Evolutionary conservation across 2,329 filamentous ascomycete genomes (phyloP).

Genomic region (Aureobasidium mangrovei): DNA sequence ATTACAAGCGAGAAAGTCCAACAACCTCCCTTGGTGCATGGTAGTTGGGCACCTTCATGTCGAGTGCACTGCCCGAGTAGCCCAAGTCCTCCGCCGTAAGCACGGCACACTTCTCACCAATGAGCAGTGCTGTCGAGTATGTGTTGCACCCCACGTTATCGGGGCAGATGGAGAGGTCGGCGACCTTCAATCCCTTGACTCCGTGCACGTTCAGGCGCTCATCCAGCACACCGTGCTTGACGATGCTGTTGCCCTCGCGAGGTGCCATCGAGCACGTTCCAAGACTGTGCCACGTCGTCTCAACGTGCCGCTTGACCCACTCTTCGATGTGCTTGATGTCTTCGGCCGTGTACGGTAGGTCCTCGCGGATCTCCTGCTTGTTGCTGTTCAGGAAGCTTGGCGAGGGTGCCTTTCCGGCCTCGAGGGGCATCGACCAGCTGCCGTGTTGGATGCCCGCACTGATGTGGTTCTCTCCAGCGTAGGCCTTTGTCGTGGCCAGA

Average conservation of each 20-base stretch:
- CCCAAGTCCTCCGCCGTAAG: slow-evolving; percentile 65
- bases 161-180: slow-evolving; percentile 66
- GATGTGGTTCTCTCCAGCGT: slow-evolving; percentile 64
- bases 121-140: slow-evolving; percentile 62
- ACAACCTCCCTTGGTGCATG: slow-evolving; percentile 39
- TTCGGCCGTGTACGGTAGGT: slow-evolving; percentile 55
- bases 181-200: slow-evolving; percentile 68
- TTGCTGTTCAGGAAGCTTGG: slow-evolving; percentile 54
- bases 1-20: slow-evolving; percentile 34
- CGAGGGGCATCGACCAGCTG: slow-evolving; percentile 56
- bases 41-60: slow-evolving; percentile 61
- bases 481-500: slow-evolving; percentile 63
- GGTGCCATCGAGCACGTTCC: slow-evolving; percentile 72
- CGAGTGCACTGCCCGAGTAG: slow-evolving; percentile 61
- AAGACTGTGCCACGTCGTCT: slow-evolving; percentile 64
- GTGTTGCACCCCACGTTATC: slow-evolving; percentile 62
- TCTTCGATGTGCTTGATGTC: slow-evolving; percentile 61
- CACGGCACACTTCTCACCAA: slow-evolving; percentile 65
- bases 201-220: slow-evolving; percentile 71
- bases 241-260: slow-evolving; percentile 65
- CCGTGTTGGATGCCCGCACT: slow-evolving; percentile 61
- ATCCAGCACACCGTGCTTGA: slow-evolving; percentile 70
- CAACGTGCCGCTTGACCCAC: slow-evolving; percentile 48
- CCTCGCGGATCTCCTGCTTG: slow-evolving; percentile 49
- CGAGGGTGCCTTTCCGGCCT: slow-evolving; percentile 44